Evolutionary conservation across 2,329 filamentous ascomycete species (phyloP), one percentile per base, ranked within the genome.

Genomic region (Emergomyces pasteurianus): DNA sequence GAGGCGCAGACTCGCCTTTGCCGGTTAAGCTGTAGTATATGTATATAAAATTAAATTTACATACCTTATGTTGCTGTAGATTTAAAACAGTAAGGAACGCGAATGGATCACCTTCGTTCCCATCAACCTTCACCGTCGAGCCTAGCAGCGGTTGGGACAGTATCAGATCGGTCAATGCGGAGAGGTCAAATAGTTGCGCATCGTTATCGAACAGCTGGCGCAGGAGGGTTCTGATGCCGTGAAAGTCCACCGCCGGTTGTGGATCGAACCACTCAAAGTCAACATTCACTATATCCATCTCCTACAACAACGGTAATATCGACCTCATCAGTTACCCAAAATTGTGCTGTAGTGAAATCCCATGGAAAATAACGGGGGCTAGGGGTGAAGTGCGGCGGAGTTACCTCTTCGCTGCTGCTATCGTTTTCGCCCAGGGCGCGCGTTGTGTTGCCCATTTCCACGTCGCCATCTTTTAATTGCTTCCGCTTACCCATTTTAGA

Each of bases 191-290:
- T 36, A 95, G 80, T 63, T 87, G 82, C 54, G 88, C 83, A 76
- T 99, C 94, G 59, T 89, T 84, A 74, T 97, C 94, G 73, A 99
- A 86, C 49, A 99, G 84, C 75, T 99, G 94, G 63, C 92, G 88
- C 62, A 96, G 77, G 8, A 99, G 84, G 10, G 85, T 87, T 75
- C 96, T 96, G 68, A 95, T 83, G 62, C 94, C 94, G 76, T 97
- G 92, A 75, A 97, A 97, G 75, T 99, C 94, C 68, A 95, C 82
- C 8, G 88, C 85, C 1, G 89, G 81, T 68, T 94, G 87, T 64
- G 92, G 95, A 76, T 96, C 95, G 79, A 97, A 99, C 89, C 91
- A 97, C 78, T 99, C 94, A 70, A 99, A 99, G 66, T 97, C 92
- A 61, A 97, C 91, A 71, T 97, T 87, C 66, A 99, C 85, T 73